Evolutionary conservation across 257 asterid species (phyloP), one percentile per base, ranked within the genome.

Genomic region (Osmanthus fragrans): DNA sequence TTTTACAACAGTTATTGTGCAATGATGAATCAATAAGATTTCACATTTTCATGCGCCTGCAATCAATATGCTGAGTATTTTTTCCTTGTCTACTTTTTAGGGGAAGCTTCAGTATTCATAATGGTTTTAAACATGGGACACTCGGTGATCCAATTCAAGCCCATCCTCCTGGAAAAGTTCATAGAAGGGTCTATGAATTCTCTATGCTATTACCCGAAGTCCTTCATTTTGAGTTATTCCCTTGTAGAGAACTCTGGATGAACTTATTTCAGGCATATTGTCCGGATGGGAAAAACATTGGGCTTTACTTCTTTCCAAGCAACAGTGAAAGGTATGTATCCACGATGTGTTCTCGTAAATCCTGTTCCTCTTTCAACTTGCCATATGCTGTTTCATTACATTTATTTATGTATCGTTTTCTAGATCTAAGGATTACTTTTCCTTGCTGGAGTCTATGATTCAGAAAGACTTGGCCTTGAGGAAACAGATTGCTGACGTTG

Each of bases 231-330:
- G 80, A 93, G 51, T 42, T 90, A 75, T 87, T 89, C 51, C 83
- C 89, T 7, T 77, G 84, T 18, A 51, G 77, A 73, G 70, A 83
- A 69, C 32, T 83, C 2, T 88, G 88, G 92, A 68, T 47, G 21
- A 80, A 56, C 56, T 47, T 91, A 70, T 87, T 87, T 81, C 78
- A 58, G 58, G 86, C 82, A 32, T 21, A 78, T 58, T 18, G 39
- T 78, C 94, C 90, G 1, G 90, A 84, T 77, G 78, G 36, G 68
- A 78, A 78, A 21, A 93, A 88, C 49, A 82, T 93, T 64, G 97
- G 86, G 1, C 72, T 93, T 3, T 93, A 88, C 81, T 89, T 93
- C 80, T 86, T 90, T 56, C 95, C 98, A 0, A 58, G 86, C 70
- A 81, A 72, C 19, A 60, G 71, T 27, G 80, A 75, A 63, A 87